Evolutionary conservation across 1,284 basidiomycete species (phyloP), one percentile per base, ranked within the genome.

Genomic region (Melampsora larici-populina): DNA sequence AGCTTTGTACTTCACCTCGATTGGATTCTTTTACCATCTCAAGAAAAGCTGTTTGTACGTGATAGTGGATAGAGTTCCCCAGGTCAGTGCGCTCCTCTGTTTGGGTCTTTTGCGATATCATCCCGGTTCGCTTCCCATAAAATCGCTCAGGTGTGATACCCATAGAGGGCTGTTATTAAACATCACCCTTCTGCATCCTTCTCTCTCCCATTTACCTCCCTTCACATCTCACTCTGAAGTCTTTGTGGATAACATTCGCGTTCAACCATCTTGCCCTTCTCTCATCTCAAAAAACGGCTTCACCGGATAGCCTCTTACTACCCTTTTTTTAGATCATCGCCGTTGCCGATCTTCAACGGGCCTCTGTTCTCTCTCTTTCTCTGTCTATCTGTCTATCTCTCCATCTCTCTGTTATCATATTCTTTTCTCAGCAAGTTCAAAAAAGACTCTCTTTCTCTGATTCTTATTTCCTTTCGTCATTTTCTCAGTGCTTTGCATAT

Each of bases 121-220:
- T n/a, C 55, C 55, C 29, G 55, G 29, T 29, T 58, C 55, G 55
- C 55, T 58, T 58, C 55, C 55, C 43, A 46, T 58, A 58, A 58
- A 58, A 58, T 29, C 1, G 17, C 55, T 58, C 55, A 58, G 55
- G 29, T 58, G 55, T 58, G 55, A n/a, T 58, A 58, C 55, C n/a
- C 55, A 29, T 18, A 58, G n/a, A 60, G 65, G 73, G 48, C 48
- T 65, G 65, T 76, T 68, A 76, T 76, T 58, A 76, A 60, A 49
- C 51, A 36, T 68, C 55, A 40, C n/a, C 31, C 48, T 76, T 76
- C 73, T 76, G 73, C 73, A 76, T 62, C 58, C 65, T 76, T 76
- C 73, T 68, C 24, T 67, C 51, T 31, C 73, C 73, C 73, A 46
- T 76, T 64, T 76, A 76, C 65, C 55, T 76, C 73, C 73, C 24